Conservation (phyloP, 164 flowering plant genomes). For the Dillenia turbinata region DNA sequence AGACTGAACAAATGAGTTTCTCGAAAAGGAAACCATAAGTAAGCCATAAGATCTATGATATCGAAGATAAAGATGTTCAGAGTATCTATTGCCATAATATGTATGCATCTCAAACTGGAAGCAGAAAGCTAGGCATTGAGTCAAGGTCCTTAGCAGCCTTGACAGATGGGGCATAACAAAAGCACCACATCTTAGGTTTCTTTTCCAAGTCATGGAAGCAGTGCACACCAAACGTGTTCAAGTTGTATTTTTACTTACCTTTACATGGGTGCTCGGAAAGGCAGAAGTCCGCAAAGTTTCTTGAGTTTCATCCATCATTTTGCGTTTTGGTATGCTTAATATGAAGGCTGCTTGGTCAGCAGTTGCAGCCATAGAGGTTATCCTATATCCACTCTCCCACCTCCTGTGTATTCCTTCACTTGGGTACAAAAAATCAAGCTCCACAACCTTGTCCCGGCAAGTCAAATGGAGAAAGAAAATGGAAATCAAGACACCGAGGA, state of each 20-base stretch:
- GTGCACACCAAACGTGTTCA: too few species aligned
- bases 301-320: slow-evolving; percentile 63
- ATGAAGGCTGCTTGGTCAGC: slow-evolving; percentile 70
- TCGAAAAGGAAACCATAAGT: too few species aligned
- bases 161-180: too few species aligned
- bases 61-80: too few species aligned
- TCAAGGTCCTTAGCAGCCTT: too few species aligned
- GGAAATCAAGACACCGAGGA: background rate
- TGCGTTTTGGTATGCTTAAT: slow-evolving; percentile 60
- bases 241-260: slow-evolving; percentile 27
- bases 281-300: slow-evolving; percentile 74
- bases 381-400: slow-evolving; percentile 84
- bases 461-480: background rate
- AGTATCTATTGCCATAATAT: too few species aligned
- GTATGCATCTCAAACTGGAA: too few species aligned
- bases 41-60: too few species aligned
- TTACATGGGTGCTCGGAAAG: slow-evolving; percentile 72
- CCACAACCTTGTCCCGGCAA: slow-evolving; percentile 54
- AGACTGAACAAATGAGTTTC: background rate
- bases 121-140: too few species aligned
- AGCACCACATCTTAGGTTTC: too few species aligned
- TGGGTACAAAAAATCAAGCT: slow-evolving; percentile 84
- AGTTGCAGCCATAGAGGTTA: slow-evolving; percentile 81
- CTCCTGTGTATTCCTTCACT: slow-evolving; percentile 82
- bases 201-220: too few species aligned